Base-by-base conservation (phyloP, 129 eudicot genomes). In the Flaveria sonorensis region DNA sequence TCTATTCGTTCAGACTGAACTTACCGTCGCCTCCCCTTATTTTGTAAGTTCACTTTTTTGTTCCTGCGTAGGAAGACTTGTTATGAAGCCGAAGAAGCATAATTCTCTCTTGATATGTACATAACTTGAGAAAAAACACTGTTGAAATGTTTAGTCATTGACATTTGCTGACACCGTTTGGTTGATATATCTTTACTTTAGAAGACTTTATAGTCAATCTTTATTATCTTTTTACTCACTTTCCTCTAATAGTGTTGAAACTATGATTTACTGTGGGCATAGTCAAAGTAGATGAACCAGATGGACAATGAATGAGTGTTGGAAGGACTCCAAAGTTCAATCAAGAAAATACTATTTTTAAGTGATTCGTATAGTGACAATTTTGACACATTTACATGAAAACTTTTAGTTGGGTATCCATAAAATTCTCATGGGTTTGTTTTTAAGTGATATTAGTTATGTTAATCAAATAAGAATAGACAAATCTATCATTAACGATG, bases 1-100 rank as follows among this genome's bases (percentile, higher is more conserved):
- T 77, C 85, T 64, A 50, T 79, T 63, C 86, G 80, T 77, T 73
- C 84, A 1, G 86, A 75, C 70, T 43, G 47, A 79, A 72, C 30
- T 60, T 59, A 39, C 52, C 6, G 43, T 23, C 68, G 40, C 47
- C 48, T 81, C n/a, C 66, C 7, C 52, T 32, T 62, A 61, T 30
- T 61, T 75, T n/a, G 72, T 30, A 75, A 46, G 61, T 60, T 59
- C 62, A 60, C 48, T 11, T 30, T 26, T 77, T 62, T 51, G 65
- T 64, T 40, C 20, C 63, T 15, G 53, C 28, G 45, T 46, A 60
- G 0, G 70, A 62, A 16, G 30, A 50, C 40, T 19, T 47, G 52
- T 75, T 75, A 24, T 39, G 62, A 74, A 24, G 20, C 65, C 11
- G 42, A 18, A 65, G 72, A 61, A 52, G 47, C 66, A 61, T 61